Percentiles rank a stretch among this genome's conserved stretches.
phyloP scores from a whole-genome alignment of 2,329 filamentous ascomycete genomes.

The Laburnicola sp. region DNA sequence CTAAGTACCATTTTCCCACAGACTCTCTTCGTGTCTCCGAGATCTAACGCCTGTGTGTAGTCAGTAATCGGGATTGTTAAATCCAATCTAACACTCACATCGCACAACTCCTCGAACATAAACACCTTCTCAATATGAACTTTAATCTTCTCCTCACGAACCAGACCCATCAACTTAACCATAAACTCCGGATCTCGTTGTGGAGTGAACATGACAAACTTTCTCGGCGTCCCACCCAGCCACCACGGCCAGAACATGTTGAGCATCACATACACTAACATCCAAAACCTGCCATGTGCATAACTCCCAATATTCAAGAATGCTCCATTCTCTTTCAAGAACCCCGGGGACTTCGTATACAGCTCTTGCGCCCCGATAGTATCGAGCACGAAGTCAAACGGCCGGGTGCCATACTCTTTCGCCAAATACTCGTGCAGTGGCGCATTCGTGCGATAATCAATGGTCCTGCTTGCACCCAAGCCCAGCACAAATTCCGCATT shows the following conservation, averaged over 20 bases:
- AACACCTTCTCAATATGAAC: constrained; percentile 8
- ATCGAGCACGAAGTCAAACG: constrained; percentile 53
- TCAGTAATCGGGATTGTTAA: too few relatives aligned
- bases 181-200: background rate
- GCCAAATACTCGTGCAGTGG: constrained; percentile 44
- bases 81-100: too few relatives aligned
- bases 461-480: constrained; percentile 45
- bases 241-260: constrained; percentile 47
- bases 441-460: constrained; percentile 30
- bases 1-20: too few relatives aligned
- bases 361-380: constrained; percentile 51
- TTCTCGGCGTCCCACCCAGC: constrained; percentile 47
- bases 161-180: constrained; percentile 40
- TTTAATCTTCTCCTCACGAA: constrained; percentile 34
- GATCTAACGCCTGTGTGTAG: too few relatives aligned
- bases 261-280: constrained; percentile 43
- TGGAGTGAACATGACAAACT: constrained; percentile 28
- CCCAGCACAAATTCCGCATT: constrained; percentile 50
- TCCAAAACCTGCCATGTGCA: constrained; percentile 35
- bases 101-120: too few relatives aligned
- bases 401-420: constrained; percentile 31
- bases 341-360: constrained; percentile 46
- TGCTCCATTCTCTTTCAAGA: constrained; percentile 45
- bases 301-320: constrained; percentile 47
- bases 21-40: too few relatives aligned